Evolutionary conservation across 805 yeast species (phyloP), one percentile per base, ranked within the genome.

Genomic region (Yamadazyma nakazawae): DNA sequence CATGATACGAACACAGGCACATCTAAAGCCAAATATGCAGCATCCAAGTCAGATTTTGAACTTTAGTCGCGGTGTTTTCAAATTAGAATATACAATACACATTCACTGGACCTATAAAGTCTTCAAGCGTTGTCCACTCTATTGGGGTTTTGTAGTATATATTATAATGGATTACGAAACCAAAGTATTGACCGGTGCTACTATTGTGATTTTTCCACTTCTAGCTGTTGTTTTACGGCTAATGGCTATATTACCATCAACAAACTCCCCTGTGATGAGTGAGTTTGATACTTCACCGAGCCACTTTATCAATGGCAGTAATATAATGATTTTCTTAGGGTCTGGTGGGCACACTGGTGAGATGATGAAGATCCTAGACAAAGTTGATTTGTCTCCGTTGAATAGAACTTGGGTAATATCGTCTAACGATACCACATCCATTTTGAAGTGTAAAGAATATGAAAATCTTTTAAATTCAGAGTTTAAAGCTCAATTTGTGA

Each of bases 341-440:
- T 89, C 97, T 0, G 99, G 99, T 0, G 98, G 97, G 2, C 98
- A 90, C 58, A 90, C 97, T 0, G 97, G 97, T 1, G 97, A 92
- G 63, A 88, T 92, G 95, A 62, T 91, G n/a, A 70, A 91, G 21
- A 70, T 92, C 14, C 61, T 88, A 9, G 50, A 59, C 5, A 70
- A 71, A 34, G 66, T 77, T 39, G 58, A 69, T 18, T 46, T 64
- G n/a, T 26, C 44, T 2, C 40, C 39, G 12, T 54, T 68, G 24
- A 43, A 59, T 5, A 53, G 73, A 44, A 67, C 68, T 4, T 72
- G 75, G 75, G 65, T 71, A 13, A 63, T 70, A 4, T 73, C 82
- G 1, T 67, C 78, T 0, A 82, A 76, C 10, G 88, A 83, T 54
- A 49, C 66, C 8, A 59, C 82, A 1, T 80, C 86, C 0, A 57